Conservation (phyloP, 176 grass and related monocot species). For the Juncus effusus region DNA sequence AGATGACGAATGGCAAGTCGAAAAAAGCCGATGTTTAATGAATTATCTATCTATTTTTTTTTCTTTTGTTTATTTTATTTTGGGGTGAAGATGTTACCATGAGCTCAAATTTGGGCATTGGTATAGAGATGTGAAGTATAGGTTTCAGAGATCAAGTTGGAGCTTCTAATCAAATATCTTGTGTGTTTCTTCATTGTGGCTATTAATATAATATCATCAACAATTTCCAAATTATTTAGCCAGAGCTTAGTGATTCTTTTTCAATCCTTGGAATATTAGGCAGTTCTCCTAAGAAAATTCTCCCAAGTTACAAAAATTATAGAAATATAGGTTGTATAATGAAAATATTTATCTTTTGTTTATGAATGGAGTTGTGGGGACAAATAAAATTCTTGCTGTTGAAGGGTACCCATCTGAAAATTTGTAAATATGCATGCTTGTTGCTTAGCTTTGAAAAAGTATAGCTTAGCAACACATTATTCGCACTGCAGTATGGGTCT, state of each 20-base stretch:
- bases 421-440: conserved; percentile 5
- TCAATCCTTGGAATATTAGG: neutral
- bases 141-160: conserved; percentile 22
- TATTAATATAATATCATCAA: conserved; percentile 15
- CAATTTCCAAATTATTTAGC: neutral
- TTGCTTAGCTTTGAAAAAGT: conserved; percentile 13
- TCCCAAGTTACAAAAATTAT: neutral
- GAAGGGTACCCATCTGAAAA: conserved; percentile 17
- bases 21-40: conserved; percentile 21
- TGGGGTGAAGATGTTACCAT: conserved; percentile 10
- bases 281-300: too few species aligned
- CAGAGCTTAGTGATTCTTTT: neutral
- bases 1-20: conserved; percentile 32
- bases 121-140: conserved; percentile 21
- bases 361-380: conserved; percentile 15
- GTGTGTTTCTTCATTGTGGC: neutral
- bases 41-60: conserved; percentile 21
- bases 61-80: neutral
- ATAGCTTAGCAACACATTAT: too few species aligned
- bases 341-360: neutral
- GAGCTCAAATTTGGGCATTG: conserved; percentile 22
- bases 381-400: conserved; percentile 12
- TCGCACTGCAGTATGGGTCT: too few species aligned
- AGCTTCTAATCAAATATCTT: conserved; percentile 23
- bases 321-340: neutral